These are phyloP conservation scores for Aspergillus chevalieri DNA, from an alignment of 2,329 filamentous ascomycete species.

Conservation along the genomic window DNA sequence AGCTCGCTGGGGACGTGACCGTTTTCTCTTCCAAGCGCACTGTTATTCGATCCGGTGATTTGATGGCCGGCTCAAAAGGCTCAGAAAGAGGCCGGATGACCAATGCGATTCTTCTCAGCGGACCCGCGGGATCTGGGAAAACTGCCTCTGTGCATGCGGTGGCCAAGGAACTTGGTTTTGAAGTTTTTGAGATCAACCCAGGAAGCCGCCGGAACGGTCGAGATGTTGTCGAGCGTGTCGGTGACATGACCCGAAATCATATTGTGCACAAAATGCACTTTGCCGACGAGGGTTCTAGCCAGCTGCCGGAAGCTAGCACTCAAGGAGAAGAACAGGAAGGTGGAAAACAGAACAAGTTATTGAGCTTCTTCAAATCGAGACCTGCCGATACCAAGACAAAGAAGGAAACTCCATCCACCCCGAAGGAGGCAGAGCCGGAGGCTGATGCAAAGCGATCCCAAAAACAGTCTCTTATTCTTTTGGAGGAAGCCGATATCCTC, in stretches of 20 bases:
- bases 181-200: constrained; percentile 91
- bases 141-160: constrained; percentile 87
- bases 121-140: constrained; percentile 85
- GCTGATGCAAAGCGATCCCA: constrained; percentile 49
- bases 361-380: constrained; percentile 68
- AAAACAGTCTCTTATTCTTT: constrained; percentile 87
- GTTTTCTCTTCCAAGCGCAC: constrained; percentile 29
- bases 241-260: constrained; percentile 96
- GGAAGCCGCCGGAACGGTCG: constrained; percentile 77
- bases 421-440: constrained; percentile 16
- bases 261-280: constrained; percentile 58
- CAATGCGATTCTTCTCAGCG: constrained; percentile 83
- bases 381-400: constrained; percentile 15
- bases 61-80: constrained; percentile 28
- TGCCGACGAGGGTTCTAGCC: constrained; percentile 19
- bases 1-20: constrained; percentile 36
- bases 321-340: constrained; percentile 51
- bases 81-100: constrained; percentile 47
- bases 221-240: constrained; percentile 84
- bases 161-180: constrained; percentile 84
- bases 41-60: constrained; percentile 37
- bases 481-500: constrained; percentile 89
- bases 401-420: constrained; percentile 14
- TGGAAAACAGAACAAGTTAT: constrained; percentile 72
- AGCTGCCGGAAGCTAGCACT: constrained; percentile 23